Evolutionary conservation across 306 rosid species (phyloP).

Genomic region (Quercus variabilis): DNA sequence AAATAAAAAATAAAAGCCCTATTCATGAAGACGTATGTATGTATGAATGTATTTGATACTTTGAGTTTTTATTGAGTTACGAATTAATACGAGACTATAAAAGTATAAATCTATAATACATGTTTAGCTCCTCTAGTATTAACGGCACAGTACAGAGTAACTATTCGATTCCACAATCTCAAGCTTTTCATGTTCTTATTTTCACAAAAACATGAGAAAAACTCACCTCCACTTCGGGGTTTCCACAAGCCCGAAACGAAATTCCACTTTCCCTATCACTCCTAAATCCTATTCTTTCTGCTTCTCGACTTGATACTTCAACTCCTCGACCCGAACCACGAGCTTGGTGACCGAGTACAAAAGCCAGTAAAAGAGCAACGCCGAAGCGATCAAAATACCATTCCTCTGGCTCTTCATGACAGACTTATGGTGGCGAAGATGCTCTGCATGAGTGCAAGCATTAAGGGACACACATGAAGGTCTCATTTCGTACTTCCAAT

Average conservation of each 20-base stretch:
- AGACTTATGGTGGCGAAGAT: conserved; percentile 1
- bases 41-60: too few species aligned
- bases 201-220: not conserved
- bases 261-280: not conserved
- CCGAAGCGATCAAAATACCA: conserved; percentile 11
- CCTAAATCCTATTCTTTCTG: not conserved
- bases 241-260: not conserved
- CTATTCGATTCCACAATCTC: too few species aligned
- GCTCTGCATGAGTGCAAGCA: not conserved
- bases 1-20: too few species aligned
- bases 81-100: too few species aligned
- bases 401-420: conserved; percentile 13
- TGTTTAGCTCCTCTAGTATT: too few species aligned
- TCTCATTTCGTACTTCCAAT: conserved; percentile 17
- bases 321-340: not conserved
- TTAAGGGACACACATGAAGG: not conserved
- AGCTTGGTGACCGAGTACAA: conserved; percentile 6
- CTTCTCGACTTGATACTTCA: not conserved
- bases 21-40: too few species aligned
- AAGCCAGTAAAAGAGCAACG: not conserved
- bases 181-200: too few species aligned
- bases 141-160: not conserved
- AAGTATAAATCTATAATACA: too few species aligned
- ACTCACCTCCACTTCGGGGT: not conserved
- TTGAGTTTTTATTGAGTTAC: too few species aligned